These are phyloP conservation scores for Ceratocystis lukuohia DNA, from an alignment of 2,329 filamentous ascomycete genomes.

Conservation along the genomic window DNA sequence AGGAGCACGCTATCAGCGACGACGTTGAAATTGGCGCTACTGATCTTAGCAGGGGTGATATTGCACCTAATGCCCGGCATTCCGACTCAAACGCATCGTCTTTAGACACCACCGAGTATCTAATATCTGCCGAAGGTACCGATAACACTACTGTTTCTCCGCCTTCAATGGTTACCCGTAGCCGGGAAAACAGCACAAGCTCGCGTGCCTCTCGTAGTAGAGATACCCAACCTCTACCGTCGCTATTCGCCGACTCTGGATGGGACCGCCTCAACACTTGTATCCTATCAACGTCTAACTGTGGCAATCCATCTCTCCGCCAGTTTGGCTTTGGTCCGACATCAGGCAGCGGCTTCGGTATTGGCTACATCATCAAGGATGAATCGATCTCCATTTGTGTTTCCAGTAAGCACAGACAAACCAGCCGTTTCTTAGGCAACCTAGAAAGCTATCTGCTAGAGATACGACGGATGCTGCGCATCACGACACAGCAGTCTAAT, in stretches of 20 bases:
- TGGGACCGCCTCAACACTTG: conserved; percentile 96
- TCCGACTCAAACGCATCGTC: neutral
- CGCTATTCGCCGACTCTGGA: conserved; percentile 73
- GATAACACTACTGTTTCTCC: neutral
- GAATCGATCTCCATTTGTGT: conserved; percentile 67
- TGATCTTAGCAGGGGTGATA: neutral
- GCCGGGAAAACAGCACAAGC: conserved; percentile 19
- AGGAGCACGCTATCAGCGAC: conserved; percentile 1
- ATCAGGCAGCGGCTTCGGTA: conserved; percentile 85
- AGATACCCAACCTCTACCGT: conserved; percentile 46
- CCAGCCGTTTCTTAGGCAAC: conserved; percentile 75
- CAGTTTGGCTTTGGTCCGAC: conserved; percentile 97
- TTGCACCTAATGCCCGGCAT: neutral
- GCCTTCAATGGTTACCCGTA: neutral
- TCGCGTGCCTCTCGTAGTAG: conserved; percentile 39
- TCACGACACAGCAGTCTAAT: conserved; percentile 40
- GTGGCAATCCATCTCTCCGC: conserved; percentile 83
- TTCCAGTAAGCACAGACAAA: conserved; percentile 86
- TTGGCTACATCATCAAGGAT: conserved; percentile 98
- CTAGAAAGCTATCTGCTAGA: conserved; percentile 85
- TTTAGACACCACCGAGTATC: neutral
- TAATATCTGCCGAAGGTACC: conserved; percentile 3
- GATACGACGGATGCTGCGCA: conserved; percentile 68
- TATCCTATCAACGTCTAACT: conserved; percentile 94
- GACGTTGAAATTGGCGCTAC: neutral